phyloP scores from a whole-genome alignment of 2,329 filamentous ascomycete genomes.

The Scedosporium aurantiacum region DNA sequence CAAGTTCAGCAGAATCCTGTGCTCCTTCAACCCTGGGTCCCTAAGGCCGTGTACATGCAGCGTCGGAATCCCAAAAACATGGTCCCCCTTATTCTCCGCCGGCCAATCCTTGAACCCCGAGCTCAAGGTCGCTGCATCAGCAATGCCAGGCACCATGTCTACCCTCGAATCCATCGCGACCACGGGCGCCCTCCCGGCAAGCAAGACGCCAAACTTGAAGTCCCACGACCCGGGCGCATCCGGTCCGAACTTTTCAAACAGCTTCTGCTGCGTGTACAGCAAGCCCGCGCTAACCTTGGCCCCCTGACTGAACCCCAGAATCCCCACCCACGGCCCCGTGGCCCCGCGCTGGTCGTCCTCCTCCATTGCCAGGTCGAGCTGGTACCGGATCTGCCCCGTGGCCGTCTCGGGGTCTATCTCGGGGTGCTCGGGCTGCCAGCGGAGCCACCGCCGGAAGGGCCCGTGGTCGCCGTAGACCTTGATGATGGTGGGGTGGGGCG shows the following conservation, averaged over 20 bases:
- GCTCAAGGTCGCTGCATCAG: conserved; percentile 16
- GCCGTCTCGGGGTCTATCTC: conserved; percentile 35
- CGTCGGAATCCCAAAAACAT: conserved; percentile 45
- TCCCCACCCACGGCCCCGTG: conserved; percentile 45
- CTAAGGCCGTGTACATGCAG: conserved; percentile 57
- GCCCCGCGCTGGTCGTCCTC: conserved; percentile 37
- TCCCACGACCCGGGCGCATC: conserved; percentile 16
- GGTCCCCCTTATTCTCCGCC: conserved; percentile 24
- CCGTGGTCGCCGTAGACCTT: conserved; percentile 54
- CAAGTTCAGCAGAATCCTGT: conserved; percentile 41
- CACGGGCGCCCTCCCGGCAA: conserved; percentile 51
- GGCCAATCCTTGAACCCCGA: conserved; percentile 31
- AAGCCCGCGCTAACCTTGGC: conserved; percentile 50
- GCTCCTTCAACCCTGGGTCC: conserved; percentile 48
- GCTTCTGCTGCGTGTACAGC: conserved; percentile 50
- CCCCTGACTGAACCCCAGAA: conserved; percentile 58
- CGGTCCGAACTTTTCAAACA: conserved; percentile 24
- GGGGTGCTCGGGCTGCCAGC: conserved; percentile 49
- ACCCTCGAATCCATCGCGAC: conserved; percentile 35
- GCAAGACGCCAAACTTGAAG: conserved; percentile 50
- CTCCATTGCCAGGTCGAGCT: conserved; percentile 36
- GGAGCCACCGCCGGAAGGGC: conserved; percentile 53
- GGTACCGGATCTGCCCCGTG: conserved; percentile 26
- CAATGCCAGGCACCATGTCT: conserved; percentile 13
- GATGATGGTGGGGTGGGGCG: conserved; percentile 50